A percentile compares a stretch with the other conserved stretches of the same genome.
phyloP scores from a whole-genome alignment of 1,284 basidiomycete species.

The Thecaphora thlaspeos region DNA sequence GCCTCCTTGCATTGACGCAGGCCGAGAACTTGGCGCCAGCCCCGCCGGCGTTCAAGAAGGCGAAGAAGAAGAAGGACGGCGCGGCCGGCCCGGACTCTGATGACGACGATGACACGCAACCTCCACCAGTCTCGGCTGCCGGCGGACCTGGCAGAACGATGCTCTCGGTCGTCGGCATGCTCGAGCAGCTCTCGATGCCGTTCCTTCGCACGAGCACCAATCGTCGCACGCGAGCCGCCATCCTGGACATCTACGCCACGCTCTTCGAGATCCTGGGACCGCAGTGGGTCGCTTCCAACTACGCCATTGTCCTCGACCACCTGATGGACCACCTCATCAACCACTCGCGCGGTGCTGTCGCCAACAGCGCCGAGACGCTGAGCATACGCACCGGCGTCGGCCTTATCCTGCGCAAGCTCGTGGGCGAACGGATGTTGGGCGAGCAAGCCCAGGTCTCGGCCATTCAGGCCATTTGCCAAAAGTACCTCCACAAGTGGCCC shows the following conservation, averaged over 20 bases:
- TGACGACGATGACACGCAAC: constrained; percentile 62
- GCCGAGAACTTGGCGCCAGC: constrained; percentile 64
- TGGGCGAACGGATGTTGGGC: constrained; percentile 81
- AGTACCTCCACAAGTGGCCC: constrained; percentile 86
- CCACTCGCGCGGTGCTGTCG: constrained; percentile 31
- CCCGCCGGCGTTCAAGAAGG: constrained; percentile 42
- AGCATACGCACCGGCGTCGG: constrained; percentile 73
- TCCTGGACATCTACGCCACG: constrained; percentile 85
- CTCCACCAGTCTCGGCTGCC: constrained; percentile 53
- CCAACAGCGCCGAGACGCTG: constrained; percentile 65
- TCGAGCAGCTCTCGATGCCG: constrained; percentile 71
- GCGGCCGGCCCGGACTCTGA: constrained; percentile 60
- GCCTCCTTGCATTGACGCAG: constrained; percentile 82
- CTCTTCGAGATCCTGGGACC: constrained; percentile 75
- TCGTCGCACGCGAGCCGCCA: constrained; percentile 75
- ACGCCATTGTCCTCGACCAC: constrained; percentile 75
- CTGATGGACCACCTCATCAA: constrained; percentile 69
- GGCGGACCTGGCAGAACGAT: constrained; percentile 71
- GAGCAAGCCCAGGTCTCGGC: constrained; percentile 86
- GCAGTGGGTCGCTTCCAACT: constrained; percentile 78
- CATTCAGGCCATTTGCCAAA: constrained; percentile 77
- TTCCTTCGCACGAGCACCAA: constrained; percentile 71
- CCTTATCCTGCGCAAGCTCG: constrained; percentile 77
- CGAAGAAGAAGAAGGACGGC: constrained; percentile 63
- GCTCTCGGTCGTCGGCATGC: constrained; percentile 76